phyloP scores from a whole-genome alignment of 306 rosid genomes.

The cucumber (Cucumis sativus) region DNA sequence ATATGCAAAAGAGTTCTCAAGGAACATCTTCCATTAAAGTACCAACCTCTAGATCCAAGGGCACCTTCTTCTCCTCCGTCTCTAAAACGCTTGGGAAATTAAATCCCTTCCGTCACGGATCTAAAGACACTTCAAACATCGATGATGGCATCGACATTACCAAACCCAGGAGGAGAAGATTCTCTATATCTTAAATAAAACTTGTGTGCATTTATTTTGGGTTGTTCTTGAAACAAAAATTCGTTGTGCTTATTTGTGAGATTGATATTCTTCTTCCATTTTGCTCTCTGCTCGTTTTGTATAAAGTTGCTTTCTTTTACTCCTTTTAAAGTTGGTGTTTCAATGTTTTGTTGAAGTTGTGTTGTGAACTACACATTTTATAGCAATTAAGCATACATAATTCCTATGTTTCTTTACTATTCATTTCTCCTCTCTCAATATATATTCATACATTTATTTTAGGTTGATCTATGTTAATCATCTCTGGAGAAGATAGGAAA shows the following conservation, averaged over 20 bases:
- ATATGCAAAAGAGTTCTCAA: slow-evolving; percentile 26
- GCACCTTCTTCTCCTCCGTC: slow-evolving; percentile 55
- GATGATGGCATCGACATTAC: slow-evolving; percentile 44
- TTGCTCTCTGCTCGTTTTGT: neutral
- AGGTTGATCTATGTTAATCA: too few species aligned
- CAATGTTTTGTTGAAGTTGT: neutral
- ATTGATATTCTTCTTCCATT: neutral
- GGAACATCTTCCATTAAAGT: slow-evolving; percentile 1
- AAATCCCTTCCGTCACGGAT: slow-evolving; percentile 70
- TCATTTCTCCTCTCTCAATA: too few species aligned
- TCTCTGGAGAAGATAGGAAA: too few species aligned
- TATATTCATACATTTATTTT: too few species aligned
- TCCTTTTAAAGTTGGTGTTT: neutral
- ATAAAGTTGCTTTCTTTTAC: neutral
- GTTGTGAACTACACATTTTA: neutral
- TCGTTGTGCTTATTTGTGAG: neutral
- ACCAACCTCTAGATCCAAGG: slow-evolving; percentile 10
- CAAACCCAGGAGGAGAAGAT: slow-evolving; percentile 79
- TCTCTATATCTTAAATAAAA: slow-evolving; percentile 40
- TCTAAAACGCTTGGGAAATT: slow-evolving; percentile 60
- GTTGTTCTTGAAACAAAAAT: neutral
- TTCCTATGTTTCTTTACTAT: too few species aligned
- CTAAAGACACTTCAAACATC: slow-evolving; percentile 55
- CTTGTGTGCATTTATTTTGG: too few species aligned
- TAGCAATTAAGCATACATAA: neutral